Base-by-base conservation (phyloP, 2,329 filamentous ascomycete genomes). In the Trichoderma pleuroti region DNA sequence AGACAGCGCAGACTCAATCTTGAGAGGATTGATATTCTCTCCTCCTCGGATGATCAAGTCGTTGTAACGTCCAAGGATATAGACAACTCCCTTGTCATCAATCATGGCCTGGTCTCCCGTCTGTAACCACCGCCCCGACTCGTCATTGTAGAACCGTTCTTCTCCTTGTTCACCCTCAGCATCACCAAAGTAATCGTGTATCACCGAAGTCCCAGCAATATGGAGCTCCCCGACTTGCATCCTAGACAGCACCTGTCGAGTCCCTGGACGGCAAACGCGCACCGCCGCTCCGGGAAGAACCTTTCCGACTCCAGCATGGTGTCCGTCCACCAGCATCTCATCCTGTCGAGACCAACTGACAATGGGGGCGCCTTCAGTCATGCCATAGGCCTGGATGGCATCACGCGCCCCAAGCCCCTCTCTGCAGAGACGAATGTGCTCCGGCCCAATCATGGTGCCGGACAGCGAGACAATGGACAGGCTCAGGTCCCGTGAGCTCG, bases 41-140 rank as follows among this genome's bases (percentile, higher is more conserved):
- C 81, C 83, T 4, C 81, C 83, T 11, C 82, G 78, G 70, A 84
- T 84, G 39, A 84, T 83, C 34, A 84, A 68, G 61, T 84, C 83
- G 73, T 84, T 84, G 74, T 83, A 84, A 36, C 83, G 74, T 7
- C 82, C 83, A 4, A 81, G 72, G 32, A 84, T 79, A 62, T 79
- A 77, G 2, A 84, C 73, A 28, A 81, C 75, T 1, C 81, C 82
- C 9, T 81, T 72, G 6, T 78, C 74, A 39, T 81, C 78, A 62
- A 84, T 81, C 18, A 70, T 76, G 4, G 79, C 83, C 72, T 82
- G 81, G 61, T 84, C 83, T 0, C 83, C 83, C 1, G 82, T 83
- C 2, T 70, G 71, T 28, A 83, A 68, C 83, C 83, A 84, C 10
- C 74, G 75, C 2, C 77, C 77, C 2, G 68, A 72, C 3, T 76